Evolutionary conservation across 2,329 filamentous ascomycete species (phyloP), one percentile per base, ranked within the genome.

Genomic region (Truncatella angustata): DNA sequence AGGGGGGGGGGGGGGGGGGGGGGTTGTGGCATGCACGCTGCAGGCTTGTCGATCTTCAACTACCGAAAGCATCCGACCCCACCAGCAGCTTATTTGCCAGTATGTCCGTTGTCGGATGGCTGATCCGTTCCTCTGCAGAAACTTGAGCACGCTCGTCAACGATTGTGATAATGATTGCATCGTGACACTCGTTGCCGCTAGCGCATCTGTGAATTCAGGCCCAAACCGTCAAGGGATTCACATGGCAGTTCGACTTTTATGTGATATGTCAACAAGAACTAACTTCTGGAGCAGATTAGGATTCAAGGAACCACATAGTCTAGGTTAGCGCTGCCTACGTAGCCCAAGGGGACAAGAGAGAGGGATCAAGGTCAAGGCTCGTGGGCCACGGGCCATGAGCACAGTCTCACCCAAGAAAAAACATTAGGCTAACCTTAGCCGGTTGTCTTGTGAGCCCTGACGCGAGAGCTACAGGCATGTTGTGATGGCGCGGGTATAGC

Each of bases 21-120:
- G 32, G 24, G 16, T 6, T 18, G 24, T 46, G 43, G 20, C 24
- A 20, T 46, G 16, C 43, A 46, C 24, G 21, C 24, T 44, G 40
- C 43, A 28, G 30, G 20, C 26, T 32, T 46, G 43, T 35, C n/a
- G 43, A 46, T 46, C 43, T 16, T 24, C 43, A 46, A 46, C 26
- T 46, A 46, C 43, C 43, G 43, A 46, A 46, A 16, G 26, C 30
- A 32, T 16, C 26, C 10, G 7, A 9, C 40, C 20, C 43, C 43
- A 46, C 30, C 43, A 46, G 20, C n/a, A 16, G 14, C 24, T 16
- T n/a, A 24, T 18, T 20, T 46, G 28, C 43, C 43, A 12, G 43
- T 21, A 16, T 20, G 28, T n/a, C 43, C 43, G 43, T 46, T 46
- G 26, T 46, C 43, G 43, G 43, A 26, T 34, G 26, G 26, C 26